Base-by-base conservation (phyloP, 2,329 filamentous ascomycete species). In the Bipolaris zeicola region DNA sequence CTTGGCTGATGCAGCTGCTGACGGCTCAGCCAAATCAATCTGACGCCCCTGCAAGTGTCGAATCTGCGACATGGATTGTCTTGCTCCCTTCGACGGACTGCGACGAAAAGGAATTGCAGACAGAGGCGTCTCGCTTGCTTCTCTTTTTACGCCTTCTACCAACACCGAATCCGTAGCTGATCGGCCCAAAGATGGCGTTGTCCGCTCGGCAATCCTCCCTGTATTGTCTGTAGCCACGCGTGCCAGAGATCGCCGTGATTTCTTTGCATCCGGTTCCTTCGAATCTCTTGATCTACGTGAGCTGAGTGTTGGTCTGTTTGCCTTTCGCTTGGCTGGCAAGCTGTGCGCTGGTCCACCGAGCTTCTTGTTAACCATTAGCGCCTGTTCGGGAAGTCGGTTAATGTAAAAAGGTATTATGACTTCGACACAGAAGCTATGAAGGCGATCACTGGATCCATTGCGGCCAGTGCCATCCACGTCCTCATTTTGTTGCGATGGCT, bases 341-440 rank as follows among this genome's bases (percentile, higher is more conserved):
- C 84, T 77, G 57, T 86, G 84, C 7, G 85, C 80, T 1, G 89
- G 90, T 0, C 90, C 90, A 14, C 91, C 90, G 4, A 94, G 81
- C 71, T 92, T 92, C 61, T 86, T 87, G 73, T 89, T 92, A 57
- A 93, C 86, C 4, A 82, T 80, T 44, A 87, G 83, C 66, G 89
- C 91, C 13, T 88, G 79, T 34, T 89, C 85, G 1, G 90, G 89
- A n/a, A 93, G 79, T 33, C 90, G 87, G 13, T 89, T 85, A 33
- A 89, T 87, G 71, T 92, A 95, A 85, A 94, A 94, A 33, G 91
- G 90, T 42, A 92, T 79, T 64, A 95, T 87, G 38, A 95, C 88
- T 69, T 95, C 90, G 14, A 90, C 81, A 68, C 90, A 94, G 70
- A 94, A 95, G 70, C 89, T 88, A 61, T 84, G 86, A 6, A 93